Evolutionary conservation across 345 rosid species (phyloP).

Genomic region (Hibiscus syriacus): DNA sequence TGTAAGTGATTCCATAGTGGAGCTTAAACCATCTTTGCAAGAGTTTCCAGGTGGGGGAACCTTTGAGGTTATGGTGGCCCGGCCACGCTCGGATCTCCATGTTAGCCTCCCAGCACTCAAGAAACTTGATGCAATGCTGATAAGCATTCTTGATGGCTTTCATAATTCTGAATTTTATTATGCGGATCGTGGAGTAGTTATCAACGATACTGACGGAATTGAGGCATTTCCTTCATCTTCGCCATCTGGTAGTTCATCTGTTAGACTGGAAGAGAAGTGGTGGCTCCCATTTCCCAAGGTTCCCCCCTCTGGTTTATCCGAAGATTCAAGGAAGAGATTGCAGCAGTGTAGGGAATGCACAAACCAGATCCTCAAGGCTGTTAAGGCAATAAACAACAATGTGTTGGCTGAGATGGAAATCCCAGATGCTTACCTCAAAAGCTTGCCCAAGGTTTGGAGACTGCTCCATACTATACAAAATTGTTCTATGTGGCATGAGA

Average conservation of each 20-base stretch:
- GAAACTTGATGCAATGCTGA: constrained; percentile 91
- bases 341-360: constrained; percentile 83
- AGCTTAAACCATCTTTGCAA: constrained; percentile 85
- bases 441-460: constrained; percentile 75
- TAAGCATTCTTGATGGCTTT: constrained; percentile 70
- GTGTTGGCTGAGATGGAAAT: constrained; percentile 93
- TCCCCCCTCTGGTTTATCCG: constrained; percentile 63
- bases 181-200: constrained; percentile 73
- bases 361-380: constrained; percentile 88
- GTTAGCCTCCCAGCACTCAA: constrained; percentile 85
- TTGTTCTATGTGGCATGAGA: not conserved
- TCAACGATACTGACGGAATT: constrained; percentile 43
- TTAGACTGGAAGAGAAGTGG: constrained; percentile 91
- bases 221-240: constrained; percentile 34
- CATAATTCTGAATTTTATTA: constrained; percentile 67
- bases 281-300: constrained; percentile 88
- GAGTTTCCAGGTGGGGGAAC: constrained; percentile 86
- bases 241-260: constrained; percentile 45
- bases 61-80: constrained; percentile 78
- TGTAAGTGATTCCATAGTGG: constrained; percentile 86
- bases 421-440: constrained; percentile 71
- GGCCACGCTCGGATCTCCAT: constrained; percentile 77
- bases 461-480: not conserved
- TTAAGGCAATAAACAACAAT: constrained; percentile 91
- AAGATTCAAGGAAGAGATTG: constrained; percentile 64